Evolutionary conservation across 2,329 filamentous ascomycete genomes (phyloP).

Genomic region (Xylariaceae sp.): DNA sequence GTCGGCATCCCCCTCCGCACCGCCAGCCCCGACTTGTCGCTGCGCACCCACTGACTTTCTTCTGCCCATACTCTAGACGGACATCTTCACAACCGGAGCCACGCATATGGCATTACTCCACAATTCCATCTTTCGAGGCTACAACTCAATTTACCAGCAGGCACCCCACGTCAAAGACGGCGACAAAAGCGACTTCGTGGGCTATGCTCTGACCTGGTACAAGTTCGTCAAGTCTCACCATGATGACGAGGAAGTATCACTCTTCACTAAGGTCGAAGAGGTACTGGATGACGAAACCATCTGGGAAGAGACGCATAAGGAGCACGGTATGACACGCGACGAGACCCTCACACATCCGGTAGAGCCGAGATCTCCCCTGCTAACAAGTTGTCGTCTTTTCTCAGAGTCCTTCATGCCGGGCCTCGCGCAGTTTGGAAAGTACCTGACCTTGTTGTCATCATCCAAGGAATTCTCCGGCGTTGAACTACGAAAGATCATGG

Average conservation of each 20-base stretch:
- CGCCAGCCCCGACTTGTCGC: no score
- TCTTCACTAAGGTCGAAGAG: slow-evolving; percentile 51
- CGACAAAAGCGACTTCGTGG: slow-evolving; percentile 53
- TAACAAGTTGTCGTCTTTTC: not conserved
- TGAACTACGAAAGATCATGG: slow-evolving; percentile 46
- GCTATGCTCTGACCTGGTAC: slow-evolving; percentile 53
- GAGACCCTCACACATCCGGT: no score
- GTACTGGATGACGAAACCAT: slow-evolving; percentile 46
- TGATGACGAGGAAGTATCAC: slow-evolving; percentile 51
- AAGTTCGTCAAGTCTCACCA: slow-evolving; percentile 56
- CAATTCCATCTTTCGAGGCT: slow-evolving; percentile 57
- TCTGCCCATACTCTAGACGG: slow-evolving; percentile 35
- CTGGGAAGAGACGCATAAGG: slow-evolving; percentile 47
- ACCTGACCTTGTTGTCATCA: slow-evolving; percentile 40
- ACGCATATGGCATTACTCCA: slow-evolving; percentile 58
- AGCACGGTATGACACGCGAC: slow-evolving; percentile 42
- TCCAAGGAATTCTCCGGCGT: slow-evolving; percentile 39
- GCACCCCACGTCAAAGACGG: slow-evolving; percentile 44
- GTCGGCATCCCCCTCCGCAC: no score
- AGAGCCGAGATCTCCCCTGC: not conserved
- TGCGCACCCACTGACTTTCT: not conserved
- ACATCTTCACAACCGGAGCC: slow-evolving; percentile 53
- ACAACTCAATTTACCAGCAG: slow-evolving; percentile 59
- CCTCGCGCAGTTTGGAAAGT: slow-evolving; percentile 46
- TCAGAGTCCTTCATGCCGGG: slow-evolving; percentile 46